Evolutionary conservation across 1,284 basidiomycete species (phyloP).

Genomic region (Sanghuangporus baumii): DNA sequence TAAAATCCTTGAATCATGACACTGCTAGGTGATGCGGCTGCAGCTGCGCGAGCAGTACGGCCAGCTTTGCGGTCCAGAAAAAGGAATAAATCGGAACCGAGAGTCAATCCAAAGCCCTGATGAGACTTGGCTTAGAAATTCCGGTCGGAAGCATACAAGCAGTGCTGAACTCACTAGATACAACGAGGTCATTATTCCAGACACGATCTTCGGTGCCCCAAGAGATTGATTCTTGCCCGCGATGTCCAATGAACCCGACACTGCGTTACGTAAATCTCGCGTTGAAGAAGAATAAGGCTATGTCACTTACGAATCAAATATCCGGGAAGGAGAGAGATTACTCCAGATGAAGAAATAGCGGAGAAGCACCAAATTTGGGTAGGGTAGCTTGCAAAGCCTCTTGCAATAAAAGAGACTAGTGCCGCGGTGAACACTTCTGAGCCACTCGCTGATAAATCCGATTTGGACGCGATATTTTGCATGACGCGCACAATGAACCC

Average conservation of each 20-base stretch:
- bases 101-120: conserved; percentile 81
- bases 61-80: conserved; percentile 64
- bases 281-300: neutral
- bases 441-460: conserved; percentile 78
- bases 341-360: conserved; percentile 77
- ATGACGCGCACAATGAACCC: conserved; percentile 64
- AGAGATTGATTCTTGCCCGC: conserved; percentile 65
- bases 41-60: conserved; percentile 44
- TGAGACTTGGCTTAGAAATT: conserved; percentile 9
- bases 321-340: conserved; percentile 79
- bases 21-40: conserved; percentile 42
- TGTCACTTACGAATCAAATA: conserved; percentile 67
- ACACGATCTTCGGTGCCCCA: conserved; percentile 45
- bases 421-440: conserved; percentile 86
- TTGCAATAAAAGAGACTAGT: conserved; percentile 72
- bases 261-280: conserved; percentile 33
- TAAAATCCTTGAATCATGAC: conserved; percentile 62
- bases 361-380: conserved; percentile 80
- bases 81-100: conserved; percentile 82
- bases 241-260: conserved; percentile 81
- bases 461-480: conserved; percentile 69
- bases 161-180: conserved; percentile 51
- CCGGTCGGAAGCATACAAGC: conserved; percentile 15
- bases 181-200: conserved; percentile 86
- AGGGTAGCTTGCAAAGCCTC: conserved; percentile 72